Conservation (phyloP, 108 stramenopile species). For the Schizochytrium sp. region DNA sequence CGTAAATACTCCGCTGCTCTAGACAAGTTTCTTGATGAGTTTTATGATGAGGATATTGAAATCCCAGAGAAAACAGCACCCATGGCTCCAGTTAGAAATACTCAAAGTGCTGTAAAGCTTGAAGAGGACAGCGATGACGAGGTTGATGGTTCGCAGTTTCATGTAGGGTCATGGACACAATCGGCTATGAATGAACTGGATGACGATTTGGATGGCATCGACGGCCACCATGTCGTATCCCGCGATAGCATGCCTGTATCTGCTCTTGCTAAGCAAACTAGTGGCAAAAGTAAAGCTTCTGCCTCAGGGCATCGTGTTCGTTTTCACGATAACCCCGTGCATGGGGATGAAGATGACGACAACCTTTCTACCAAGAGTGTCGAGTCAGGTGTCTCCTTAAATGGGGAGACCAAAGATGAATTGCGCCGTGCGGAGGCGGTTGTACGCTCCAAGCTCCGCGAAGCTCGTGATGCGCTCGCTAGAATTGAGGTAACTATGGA, state of each 20-base stretch:
- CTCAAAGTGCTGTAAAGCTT: not conserved
- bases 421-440: conserved; percentile 24
- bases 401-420: conserved; percentile 54
- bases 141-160: not conserved
- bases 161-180: not conserved
- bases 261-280: too few species aligned
- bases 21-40: conserved; percentile 39
- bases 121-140: not conserved
- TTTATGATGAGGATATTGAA: not conserved
- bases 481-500: not conserved
- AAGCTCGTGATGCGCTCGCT: conserved; percentile 45
- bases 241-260: not conserved
- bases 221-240: not conserved
- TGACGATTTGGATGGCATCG: conserved; percentile 20
- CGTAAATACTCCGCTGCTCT: conserved; percentile 58
- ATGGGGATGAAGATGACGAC: conserved; percentile 1
- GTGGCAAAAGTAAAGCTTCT: not conserved
- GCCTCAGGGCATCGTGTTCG: not conserved
- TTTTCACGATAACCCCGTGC: not conserved
- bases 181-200: not conserved
- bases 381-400: conserved; percentile 38
- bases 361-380: conserved; percentile 29
- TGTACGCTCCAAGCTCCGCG: conserved; percentile 3
- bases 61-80: not conserved
- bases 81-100: not conserved